Evolutionary conservation across 352 stramenopile species (phyloP), one percentile per base, ranked within the genome.

Genomic region (Pythium angustatum): DNA sequence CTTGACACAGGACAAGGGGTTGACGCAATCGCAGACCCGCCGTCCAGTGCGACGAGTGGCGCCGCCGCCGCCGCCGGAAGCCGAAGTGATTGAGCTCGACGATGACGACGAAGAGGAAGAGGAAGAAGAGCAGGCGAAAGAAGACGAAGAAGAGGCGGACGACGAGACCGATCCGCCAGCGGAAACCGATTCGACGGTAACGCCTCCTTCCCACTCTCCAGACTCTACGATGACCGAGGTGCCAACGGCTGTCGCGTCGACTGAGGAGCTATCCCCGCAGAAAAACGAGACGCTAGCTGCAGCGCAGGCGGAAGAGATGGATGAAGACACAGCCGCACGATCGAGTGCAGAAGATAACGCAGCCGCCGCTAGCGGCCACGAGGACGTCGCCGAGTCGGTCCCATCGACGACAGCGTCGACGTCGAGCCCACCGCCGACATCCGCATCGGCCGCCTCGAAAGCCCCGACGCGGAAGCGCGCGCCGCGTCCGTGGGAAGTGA

Each of bases 401-500:
- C n/a, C n/a, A n/a, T n/a, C n/a, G n/a, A n/a, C 28, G 31, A 30
- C 21, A n/a, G 28, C 12, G 30, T 43, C 3, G 21, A 28, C 27
- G 41, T 33, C 15, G 44, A 51, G 22, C 21, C 30, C 33, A 14
- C 47, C 6, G 55, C 58, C 26, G 21, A 52, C 8, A 48, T 38
- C 27, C n/a, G 31, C n/a, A 0, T 27, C 49, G 17, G 17, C 12
- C 49, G 19, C 51, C n/a, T 33, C 22, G 40, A 11, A 15, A 3
- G 49, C 41, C 9, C 62, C 65, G 17, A 71, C 70, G 53, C 63
- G 65, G 38, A 77, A 84, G 50, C 64, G 69, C 34, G 41, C 70
- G 56, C 68, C 71, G 19, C 69, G 66, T 6, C 50, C 80, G 38
- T 93, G 79, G 80, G 81, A 93, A 30, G 74, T 93, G 53, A 93